Base-by-base conservation (phyloP, 2,329 filamentous ascomycete genomes). In the Dothistroma pini region DNA sequence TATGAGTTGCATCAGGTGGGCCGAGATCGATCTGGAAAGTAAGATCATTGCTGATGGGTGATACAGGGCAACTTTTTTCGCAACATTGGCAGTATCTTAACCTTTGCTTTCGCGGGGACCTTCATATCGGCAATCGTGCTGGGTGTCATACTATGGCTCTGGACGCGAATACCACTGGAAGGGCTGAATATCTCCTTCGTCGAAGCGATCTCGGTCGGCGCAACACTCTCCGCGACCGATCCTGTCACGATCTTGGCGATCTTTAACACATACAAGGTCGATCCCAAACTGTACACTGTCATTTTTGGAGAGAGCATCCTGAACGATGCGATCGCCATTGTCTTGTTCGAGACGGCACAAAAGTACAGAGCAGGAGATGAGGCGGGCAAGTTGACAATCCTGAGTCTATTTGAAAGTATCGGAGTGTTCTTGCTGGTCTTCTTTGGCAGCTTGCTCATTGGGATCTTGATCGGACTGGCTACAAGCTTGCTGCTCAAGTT, bases 261-360 rank as follows among this genome's bases (percentile, higher is more conserved):
- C 69, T 99, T 99, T 84, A 97, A 97, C 76, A 90, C 95, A 1
- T 99, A 97, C 84, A 97, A 97, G 78, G 95, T 99, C 70, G 95
- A 99, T 71, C 95, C 95, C 2, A 97, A 97, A 78, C 84, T 99
- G 19, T 99, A 99, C 79, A 99, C 95, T 32, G 88, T 99, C 75
- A 99, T 99, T 68, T 99, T 99, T 75, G 95, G 95, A 74, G 95
- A 99, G 78, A 96, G 93, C 8, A 97, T 99, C 63, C 81, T 99
- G 59, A 99, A 99, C 75, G 95, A 99, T 79, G 95, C 95, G 50
- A 93, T 99, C 72, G 95, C 95, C 66, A 99, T 99, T 75, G 95
- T 99, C 72, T 86, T 99, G 68, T 99, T 99, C 77, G 93, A 99
- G 79, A 97, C 95, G 4, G 95, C 95, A 11, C 93, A 97, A 75